Conservation (phyloP, 805 yeast species). For the Lipomyces japonicus region DNA sequence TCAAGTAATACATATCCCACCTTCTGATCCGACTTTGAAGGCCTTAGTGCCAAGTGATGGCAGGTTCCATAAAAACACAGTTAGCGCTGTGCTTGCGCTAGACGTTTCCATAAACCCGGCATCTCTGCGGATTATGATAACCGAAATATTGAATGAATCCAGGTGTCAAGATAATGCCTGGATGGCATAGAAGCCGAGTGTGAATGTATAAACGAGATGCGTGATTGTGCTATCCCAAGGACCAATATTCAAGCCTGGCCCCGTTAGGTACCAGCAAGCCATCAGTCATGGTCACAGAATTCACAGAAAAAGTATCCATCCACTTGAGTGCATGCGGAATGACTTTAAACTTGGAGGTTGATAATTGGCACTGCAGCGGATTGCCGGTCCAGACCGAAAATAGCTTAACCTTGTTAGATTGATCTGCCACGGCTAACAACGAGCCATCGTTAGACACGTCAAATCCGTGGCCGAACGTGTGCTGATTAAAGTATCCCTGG, state of each 20-base stretch:
- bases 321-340: conserved; percentile 20
- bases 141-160: no score
- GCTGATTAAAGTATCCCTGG: conserved; percentile 20
- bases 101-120: no score
- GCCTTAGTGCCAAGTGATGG: no score
- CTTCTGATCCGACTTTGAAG: no score
- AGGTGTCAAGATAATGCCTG: no score
- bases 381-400: conserved; percentile 20
- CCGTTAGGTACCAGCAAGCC: conserved; percentile 23
- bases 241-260: conserved; percentile 23
- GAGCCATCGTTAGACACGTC: conserved; percentile 19
- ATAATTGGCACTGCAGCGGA: conserved; percentile 13
- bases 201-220: no score
- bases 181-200: no score
- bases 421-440: conserved; percentile 22
- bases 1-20: no score
- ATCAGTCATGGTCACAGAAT: conserved; percentile 4
- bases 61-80: no score
- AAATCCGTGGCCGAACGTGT: conserved; percentile 22
- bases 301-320: conserved; percentile 12
- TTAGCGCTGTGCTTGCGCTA: no score
- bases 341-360: conserved; percentile 9
- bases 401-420: conserved; percentile 13
- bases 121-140: no score
- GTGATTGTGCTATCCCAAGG: conserved; percentile 6